Evolutionary conservation across 2,329 filamentous ascomycete species (phyloP).

Genomic region (Fusarium nanum): DNA sequence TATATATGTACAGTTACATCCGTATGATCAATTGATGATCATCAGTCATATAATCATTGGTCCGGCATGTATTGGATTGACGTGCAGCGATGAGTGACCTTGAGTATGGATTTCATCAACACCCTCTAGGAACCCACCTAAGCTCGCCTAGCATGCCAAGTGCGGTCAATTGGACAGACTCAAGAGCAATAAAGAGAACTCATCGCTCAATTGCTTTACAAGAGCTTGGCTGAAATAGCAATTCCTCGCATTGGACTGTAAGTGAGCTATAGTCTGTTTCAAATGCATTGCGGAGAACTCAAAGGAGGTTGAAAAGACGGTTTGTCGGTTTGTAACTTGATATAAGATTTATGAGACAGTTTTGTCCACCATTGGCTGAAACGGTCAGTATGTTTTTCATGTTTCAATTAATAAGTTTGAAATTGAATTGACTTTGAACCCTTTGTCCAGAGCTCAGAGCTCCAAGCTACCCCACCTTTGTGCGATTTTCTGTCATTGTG

Average conservation of each 20-base stretch:
- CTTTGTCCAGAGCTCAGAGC: neutral
- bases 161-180: neutral
- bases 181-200: neutral
- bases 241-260: neutral
- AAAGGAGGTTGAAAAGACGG: neutral
- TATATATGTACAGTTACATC: neutral
- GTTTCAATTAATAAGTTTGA: neutral
- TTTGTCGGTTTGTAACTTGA: neutral
- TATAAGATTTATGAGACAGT: neutral
- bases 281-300: neutral
- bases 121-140: neutral
- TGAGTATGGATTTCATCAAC: neutral
- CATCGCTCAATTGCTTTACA: neutral
- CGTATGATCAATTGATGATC: neutral
- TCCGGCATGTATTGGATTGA: neutral
- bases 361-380: neutral
- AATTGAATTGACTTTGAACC: neutral
- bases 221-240: neutral
- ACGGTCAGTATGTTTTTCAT: neutral
- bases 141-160: neutral
- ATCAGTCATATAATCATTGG: neutral
- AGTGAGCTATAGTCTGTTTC: neutral
- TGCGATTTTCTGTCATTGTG: constrained; percentile 27
- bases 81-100: neutral
- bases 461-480: constrained; percentile 32